Conservation (phyloP, 108 stramenopile genomes). For the Cylindrotheca fusiformis region DNA sequence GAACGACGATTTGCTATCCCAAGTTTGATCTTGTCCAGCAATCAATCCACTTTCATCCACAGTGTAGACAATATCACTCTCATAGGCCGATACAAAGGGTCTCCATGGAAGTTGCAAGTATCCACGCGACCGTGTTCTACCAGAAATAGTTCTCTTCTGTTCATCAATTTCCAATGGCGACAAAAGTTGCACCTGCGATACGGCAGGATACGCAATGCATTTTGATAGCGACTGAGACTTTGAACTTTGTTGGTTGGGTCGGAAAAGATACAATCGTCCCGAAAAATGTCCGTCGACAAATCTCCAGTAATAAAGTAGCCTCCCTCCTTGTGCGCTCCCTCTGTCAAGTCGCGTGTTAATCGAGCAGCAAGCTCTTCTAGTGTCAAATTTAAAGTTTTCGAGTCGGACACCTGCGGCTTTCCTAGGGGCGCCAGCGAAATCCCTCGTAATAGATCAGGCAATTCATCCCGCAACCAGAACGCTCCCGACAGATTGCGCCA, state of each 20-base stretch:
- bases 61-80: slow-evolving; percentile 41
- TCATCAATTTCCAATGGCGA: slow-evolving; percentile 14
- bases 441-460: slow-evolving; percentile 33
- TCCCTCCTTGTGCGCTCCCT: slow-evolving; percentile 35
- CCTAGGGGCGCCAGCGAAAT: slow-evolving; percentile 55
- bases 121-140: slow-evolving; percentile 43
- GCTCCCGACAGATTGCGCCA: too few species aligned
- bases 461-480: too few species aligned
- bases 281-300: slow-evolving; percentile 44
- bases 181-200: slow-evolving; percentile 36
- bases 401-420: slow-evolving; percentile 4
- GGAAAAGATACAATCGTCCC: slow-evolving; percentile 49
- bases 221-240: slow-evolving; percentile 46
- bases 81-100: slow-evolving; percentile 45
- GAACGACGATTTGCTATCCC: slow-evolving; percentile 38
- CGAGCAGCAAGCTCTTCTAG: slow-evolving; percentile 36
- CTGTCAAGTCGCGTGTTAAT: slow-evolving; percentile 36
- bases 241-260: slow-evolving; percentile 58
- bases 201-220: slow-evolving; percentile 39
- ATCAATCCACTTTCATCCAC: slow-evolving; percentile 41
- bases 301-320: slow-evolving; percentile 59
- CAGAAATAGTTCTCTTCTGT: slow-evolving; percentile 23
- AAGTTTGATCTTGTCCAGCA: slow-evolving; percentile 42
- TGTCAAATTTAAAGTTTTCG: slow-evolving; percentile 25
- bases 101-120: slow-evolving; percentile 46